Percentiles rank a stretch among this genome's conserved stretches.
Evolutionary conservation across 768 basidiomycete species (phyloP).

Genomic region (Leucosporidium yakuticum): DNA sequence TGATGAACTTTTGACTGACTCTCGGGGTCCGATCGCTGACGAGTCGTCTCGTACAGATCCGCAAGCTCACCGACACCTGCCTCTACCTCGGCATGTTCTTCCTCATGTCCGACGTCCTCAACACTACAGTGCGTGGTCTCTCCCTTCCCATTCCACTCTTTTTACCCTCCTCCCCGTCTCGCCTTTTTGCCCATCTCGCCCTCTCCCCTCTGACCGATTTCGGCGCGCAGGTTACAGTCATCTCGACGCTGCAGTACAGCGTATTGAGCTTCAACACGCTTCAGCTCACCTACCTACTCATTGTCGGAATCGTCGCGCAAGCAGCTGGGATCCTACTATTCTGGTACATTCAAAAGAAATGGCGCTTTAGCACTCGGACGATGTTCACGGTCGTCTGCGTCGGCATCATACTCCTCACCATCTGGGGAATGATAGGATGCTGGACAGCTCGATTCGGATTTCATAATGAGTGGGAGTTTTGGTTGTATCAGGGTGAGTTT

Average conservation of each 20-base stretch:
- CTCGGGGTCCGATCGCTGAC: too few species aligned
- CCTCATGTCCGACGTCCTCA: background rate
- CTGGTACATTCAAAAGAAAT: background rate
- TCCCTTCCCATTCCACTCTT: too few species aligned
- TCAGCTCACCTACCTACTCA: slow-evolving; percentile 1
- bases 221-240: background rate
- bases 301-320: slow-evolving; percentile 5
- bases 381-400: slow-evolving; percentile 7
- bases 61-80: background rate
- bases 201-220: too few species aligned
- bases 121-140: background rate
- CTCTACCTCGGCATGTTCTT: background rate
- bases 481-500: background rate
- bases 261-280: background rate
- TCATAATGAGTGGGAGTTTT: background rate
- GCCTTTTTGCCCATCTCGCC: background rate
- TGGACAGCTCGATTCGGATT: background rate
- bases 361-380: background rate
- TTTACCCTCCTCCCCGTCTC: too few species aligned
- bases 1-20: too few species aligned
- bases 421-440: background rate
- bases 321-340: background rate
- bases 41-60: background rate
- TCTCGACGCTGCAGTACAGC: background rate
- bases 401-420: background rate